Percentiles rank a stretch among this genome's conserved stretches.
Evolutionary conservation across 345 rosid species (phyloP).

Genomic region (Arabidopsis suecica): DNA sequence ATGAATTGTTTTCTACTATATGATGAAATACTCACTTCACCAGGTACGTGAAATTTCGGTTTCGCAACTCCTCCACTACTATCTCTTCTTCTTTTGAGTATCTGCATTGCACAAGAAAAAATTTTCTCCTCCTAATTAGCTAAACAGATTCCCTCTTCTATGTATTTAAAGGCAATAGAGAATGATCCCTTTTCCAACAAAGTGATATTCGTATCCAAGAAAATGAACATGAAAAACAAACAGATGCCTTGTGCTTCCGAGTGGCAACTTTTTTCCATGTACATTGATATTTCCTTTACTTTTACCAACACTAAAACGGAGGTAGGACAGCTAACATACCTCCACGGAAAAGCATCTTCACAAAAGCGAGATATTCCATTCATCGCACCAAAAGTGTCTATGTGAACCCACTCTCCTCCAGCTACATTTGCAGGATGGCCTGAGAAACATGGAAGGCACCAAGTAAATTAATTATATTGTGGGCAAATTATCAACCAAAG

Average conservation of each 20-base stretch:
- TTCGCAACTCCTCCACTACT: constrained; percentile 52
- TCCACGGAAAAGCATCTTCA: constrained; percentile 80
- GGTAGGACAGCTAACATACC: constrained; percentile 51
- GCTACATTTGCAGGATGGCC: constrained; percentile 54
- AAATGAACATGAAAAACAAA: constrained; percentile 16
- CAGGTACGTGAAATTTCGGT: constrained; percentile 79
- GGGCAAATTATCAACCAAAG: constrained; percentile 19
- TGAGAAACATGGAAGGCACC: constrained; percentile 42
- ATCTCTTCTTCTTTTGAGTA: constrained; percentile 96
- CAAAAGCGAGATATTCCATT: constrained; percentile 96
- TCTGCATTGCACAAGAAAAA: constrained; percentile 51
- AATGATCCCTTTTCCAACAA: constrained; percentile 19
- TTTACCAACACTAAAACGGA: neutral
- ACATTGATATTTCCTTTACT: constrained; percentile 24
- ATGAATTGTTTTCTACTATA: constrained; percentile 17
- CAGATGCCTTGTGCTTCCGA: constrained; percentile 15
- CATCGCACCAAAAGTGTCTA: constrained; percentile 92
- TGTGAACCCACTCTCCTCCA: constrained; percentile 78
- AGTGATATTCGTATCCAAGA: constrained; percentile 4
- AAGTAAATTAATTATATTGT: neutral
- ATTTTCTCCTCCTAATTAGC: neutral
- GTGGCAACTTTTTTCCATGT: constrained; percentile 15
- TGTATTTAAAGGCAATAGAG: neutral
- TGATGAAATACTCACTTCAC: constrained; percentile 61
- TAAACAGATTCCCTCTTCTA: constrained; percentile 15